phyloP scores from a whole-genome alignment of 2,329 filamentous ascomycete genomes.

The Exophiala mesophila region DNA sequence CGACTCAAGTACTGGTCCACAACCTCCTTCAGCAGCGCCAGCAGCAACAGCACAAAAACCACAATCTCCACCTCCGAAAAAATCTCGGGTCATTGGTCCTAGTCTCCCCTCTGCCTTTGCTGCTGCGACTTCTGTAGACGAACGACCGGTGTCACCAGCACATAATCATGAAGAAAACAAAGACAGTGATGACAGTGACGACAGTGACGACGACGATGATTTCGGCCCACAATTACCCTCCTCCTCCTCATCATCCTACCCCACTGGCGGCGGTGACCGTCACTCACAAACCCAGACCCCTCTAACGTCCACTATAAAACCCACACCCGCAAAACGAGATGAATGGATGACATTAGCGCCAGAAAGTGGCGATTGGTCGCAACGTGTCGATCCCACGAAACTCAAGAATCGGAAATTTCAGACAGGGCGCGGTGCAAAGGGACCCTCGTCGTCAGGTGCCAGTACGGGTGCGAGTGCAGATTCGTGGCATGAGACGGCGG shows the following conservation, averaged over 20 bases:
- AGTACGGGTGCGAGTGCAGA: slow-evolving; percentile 41
- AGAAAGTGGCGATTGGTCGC: slow-evolving; percentile 47
- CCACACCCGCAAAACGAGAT: slow-evolving; percentile 58
- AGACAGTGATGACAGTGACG: slow-evolving; percentile 33
- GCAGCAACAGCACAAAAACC: slow-evolving; percentile 10
- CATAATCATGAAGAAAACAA: slow-evolving; percentile 28
- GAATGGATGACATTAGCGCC: slow-evolving; percentile 79
- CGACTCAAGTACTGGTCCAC: slow-evolving; percentile 17
- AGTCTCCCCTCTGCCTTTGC: slow-evolving; percentile 50
- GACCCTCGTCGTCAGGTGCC: slow-evolving; percentile 28
- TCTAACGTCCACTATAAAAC: slow-evolving; percentile 31
- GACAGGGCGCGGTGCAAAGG: slow-evolving; percentile 57
- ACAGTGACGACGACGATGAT: slow-evolving; percentile 36
- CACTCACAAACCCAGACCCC: slow-evolving; percentile 20
- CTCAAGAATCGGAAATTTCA: slow-evolving; percentile 78
- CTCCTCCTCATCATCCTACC: slow-evolving; percentile 26
- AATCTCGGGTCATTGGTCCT: slow-evolving; percentile 51
- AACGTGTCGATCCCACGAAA: slow-evolving; percentile 75
- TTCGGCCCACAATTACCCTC: slow-evolving; percentile 40
- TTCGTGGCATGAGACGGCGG: slow-evolving; percentile 88
- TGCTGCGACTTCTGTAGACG: too few species aligned
- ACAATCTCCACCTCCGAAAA: slow-evolving; percentile 37
- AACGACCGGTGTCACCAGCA: slow-evolving; percentile 39
- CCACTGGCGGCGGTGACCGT: slow-evolving; percentile 26
- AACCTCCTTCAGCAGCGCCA: slow-evolving; percentile 12